Evolutionary conservation across 2,329 filamentous ascomycete species (phyloP).

Genomic region (Monosporascus sp.): DNA sequence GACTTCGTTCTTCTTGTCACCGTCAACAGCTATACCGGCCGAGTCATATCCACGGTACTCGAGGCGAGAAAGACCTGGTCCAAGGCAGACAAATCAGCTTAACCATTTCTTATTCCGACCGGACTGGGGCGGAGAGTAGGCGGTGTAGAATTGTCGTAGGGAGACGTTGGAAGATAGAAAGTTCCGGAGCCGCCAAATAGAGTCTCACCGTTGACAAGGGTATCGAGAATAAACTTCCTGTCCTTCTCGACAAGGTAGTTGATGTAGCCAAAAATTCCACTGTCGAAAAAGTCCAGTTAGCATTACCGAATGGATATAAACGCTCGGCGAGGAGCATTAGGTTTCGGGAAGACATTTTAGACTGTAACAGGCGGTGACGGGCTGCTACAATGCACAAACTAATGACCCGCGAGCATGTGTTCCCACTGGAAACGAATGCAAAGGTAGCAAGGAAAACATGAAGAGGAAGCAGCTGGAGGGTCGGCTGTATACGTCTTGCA

Average conservation of each 20-base stretch:
- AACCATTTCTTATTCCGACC: neutral
- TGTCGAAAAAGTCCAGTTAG: constrained; percentile 31
- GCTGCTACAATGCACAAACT: neutral
- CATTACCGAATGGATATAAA: constrained; percentile 11
- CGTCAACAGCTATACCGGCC: constrained; percentile 90
- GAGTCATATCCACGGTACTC: constrained; percentile 99
- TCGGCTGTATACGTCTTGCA: constrained; percentile 8
- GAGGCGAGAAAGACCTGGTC: constrained; percentile 79
- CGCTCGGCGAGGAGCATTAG: neutral
- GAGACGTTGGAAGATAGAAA: neutral
- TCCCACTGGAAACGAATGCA: neutral
- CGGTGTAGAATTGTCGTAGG: neutral
- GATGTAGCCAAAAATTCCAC: constrained; percentile 97
- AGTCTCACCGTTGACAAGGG: constrained; percentile 83
- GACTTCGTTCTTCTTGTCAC: constrained; percentile 98
- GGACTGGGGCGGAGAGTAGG: neutral
- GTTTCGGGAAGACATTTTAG: neutral
- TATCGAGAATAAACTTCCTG: constrained; percentile 91
- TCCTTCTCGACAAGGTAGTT: constrained; percentile 99
- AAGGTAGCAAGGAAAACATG: neutral
- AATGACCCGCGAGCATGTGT: neutral
- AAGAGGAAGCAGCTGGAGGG: neutral
- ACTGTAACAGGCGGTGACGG: neutral
- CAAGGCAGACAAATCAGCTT: constrained; percentile 22
- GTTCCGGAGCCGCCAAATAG: constrained; percentile 8